These are phyloP conservation scores for Trichoderma erinaceum DNA, from an alignment of 495 filamentous ascomycete genomes.

Conservation along the genomic window DNA sequence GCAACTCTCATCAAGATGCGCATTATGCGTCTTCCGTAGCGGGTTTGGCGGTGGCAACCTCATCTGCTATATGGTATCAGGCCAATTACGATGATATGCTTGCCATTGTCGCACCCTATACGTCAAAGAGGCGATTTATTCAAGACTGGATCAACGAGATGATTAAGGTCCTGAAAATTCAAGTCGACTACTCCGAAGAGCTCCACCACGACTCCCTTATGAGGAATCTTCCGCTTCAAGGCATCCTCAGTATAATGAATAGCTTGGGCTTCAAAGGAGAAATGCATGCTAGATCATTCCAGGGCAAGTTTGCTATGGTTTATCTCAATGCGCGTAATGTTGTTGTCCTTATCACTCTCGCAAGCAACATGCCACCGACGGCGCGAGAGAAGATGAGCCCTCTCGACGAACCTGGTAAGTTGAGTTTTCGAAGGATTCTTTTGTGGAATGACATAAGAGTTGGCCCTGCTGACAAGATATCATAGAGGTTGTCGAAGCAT, in stretches of 20 bases:
- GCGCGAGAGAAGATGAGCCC: constrained; percentile 42
- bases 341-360: constrained; percentile 58
- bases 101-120: constrained; percentile 53
- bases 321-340: constrained; percentile 66
- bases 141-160: constrained; percentile 55
- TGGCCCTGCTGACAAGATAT: not conserved
- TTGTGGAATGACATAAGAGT: not conserved
- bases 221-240: constrained; percentile 57
- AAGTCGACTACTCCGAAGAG: constrained; percentile 65
- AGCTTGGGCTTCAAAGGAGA: constrained; percentile 60
- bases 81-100: constrained; percentile 70
- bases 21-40: constrained; percentile 33
- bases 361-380: constrained; percentile 41
- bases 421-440: not conserved
- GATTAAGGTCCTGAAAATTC: constrained; percentile 58
- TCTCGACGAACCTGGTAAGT: constrained; percentile 58
- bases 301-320: constrained; percentile 67
- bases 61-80: constrained; percentile 47
- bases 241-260: constrained; percentile 64
- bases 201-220: constrained; percentile 64
- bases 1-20: constrained; percentile 30
- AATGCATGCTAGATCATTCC: constrained; percentile 49
- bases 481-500: constrained; percentile 47
- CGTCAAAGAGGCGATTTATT: constrained; percentile 38
- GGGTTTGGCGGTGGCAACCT: constrained; percentile 30